Percentiles rank a stretch among this genome's conserved stretches.
Conservation (phyloP, 164 flowering plant species). For the Buxus sempervirens region DNA sequence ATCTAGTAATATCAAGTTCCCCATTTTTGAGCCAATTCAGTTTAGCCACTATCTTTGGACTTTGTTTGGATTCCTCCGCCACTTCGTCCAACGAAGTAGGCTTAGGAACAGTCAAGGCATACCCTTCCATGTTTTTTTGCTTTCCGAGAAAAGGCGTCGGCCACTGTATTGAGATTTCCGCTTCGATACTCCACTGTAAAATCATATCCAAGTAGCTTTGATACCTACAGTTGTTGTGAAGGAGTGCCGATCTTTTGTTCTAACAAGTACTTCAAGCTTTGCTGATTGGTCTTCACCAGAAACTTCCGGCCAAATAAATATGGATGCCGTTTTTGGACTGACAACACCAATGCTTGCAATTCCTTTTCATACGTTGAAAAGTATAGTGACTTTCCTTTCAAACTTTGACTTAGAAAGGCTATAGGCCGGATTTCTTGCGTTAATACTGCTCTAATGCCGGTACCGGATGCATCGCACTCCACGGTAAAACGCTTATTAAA, state of each 20-base stretch:
- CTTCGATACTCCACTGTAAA: background rate
- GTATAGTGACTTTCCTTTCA: background rate
- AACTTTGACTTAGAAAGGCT: conserved; percentile 2
- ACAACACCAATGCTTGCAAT: background rate
- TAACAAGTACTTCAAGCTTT: conserved; percentile 4
- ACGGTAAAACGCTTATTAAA: background rate
- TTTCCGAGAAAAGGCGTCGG: conserved; percentile 5
- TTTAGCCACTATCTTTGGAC: background rate
- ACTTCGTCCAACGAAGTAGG: background rate
- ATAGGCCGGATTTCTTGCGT: conserved; percentile 2
- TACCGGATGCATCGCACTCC: background rate
- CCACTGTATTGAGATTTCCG: background rate
- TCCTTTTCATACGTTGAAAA: conserved; percentile 14
- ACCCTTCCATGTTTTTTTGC: too few relatives aligned
- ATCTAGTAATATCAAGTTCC: background rate
- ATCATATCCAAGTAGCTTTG: background rate
- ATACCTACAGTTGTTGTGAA: conserved; percentile 8
- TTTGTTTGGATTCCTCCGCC: background rate
- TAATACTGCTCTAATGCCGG: background rate
- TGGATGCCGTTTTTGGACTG: background rate
- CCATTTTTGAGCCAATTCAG: background rate
- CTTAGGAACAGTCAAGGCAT: background rate
- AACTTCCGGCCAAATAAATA: background rate
- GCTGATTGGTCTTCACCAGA: conserved; percentile 5
- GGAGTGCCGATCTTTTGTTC: background rate